phyloP scores from a whole-genome alignment of 2,329 filamentous ascomycete genomes.

The Colletotrichum coccodes region DNA sequence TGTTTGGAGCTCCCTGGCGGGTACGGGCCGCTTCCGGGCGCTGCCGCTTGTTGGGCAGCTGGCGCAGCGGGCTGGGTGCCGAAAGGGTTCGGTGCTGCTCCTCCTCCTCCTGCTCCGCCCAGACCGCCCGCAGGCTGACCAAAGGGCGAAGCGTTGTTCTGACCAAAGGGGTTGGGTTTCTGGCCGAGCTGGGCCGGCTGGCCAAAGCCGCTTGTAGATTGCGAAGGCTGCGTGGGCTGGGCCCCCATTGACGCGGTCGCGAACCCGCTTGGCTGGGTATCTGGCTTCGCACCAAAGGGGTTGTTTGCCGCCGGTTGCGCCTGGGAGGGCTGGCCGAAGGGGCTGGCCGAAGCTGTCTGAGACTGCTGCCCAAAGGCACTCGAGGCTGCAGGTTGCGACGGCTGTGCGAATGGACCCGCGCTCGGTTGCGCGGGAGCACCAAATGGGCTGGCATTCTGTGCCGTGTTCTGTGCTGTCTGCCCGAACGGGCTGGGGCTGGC shows the following conservation, averaged over 20 bases:
- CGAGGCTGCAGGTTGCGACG: conserved; percentile 29
- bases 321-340: conserved; percentile 32
- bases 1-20: conserved; percentile 54
- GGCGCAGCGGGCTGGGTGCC: conserved; percentile 32
- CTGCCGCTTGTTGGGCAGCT: conserved; percentile 27
- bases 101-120: not conserved
- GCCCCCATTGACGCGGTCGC: conserved; percentile 2
- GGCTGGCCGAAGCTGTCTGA: conserved; percentile 14
- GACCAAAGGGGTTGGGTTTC: conserved; percentile 43
- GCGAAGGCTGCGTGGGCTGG: conserved; percentile 35
- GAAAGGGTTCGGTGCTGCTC: conserved; percentile 38
- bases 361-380: conserved; percentile 36
- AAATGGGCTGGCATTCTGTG: conserved; percentile 19
- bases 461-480: conserved; percentile 17
- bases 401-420: conserved; percentile 28
- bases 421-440: conserved; percentile 17
- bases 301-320: conserved; percentile 35
- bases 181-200: conserved; percentile 34
- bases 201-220: conserved; percentile 42
- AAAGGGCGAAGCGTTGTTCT: conserved; percentile 41
- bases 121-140: conserved; percentile 35
- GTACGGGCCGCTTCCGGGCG: conserved; percentile 49
- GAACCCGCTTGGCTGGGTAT: conserved; percentile 9
- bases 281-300: conserved; percentile 39
- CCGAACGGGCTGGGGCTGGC: conserved; percentile 26